These are phyloP conservation scores for Fusarium sp. DNA, from an alignment of 2,329 filamentous ascomycete genomes.

Conservation along the genomic window DNA sequence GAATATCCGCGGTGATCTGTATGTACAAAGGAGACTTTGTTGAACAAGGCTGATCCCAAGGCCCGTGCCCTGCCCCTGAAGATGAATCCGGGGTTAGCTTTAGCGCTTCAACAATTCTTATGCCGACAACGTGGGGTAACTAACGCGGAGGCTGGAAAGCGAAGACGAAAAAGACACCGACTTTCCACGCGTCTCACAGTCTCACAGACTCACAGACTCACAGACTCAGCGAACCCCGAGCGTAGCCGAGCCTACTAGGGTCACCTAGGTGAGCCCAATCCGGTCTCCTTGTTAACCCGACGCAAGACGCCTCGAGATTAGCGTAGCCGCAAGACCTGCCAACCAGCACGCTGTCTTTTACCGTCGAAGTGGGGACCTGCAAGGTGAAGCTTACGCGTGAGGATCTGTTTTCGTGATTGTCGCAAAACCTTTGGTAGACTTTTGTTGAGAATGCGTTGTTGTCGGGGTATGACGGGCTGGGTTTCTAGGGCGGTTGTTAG, in stretches of 20 bases:
- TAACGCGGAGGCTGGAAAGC: constrained; percentile 10
- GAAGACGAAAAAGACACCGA: background rate
- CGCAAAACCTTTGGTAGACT: constrained; percentile 3
- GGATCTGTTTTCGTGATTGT: constrained; percentile 32
- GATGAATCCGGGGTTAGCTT: constrained; percentile 40
- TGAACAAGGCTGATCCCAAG: constrained; percentile 14
- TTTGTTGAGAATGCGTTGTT: constrained; percentile 35
- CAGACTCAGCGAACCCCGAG: constrained; percentile 34
- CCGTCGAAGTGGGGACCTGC: constrained; percentile 13
- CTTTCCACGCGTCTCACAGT: background rate
- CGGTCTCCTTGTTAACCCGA: constrained; percentile 33
- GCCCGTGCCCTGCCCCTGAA: constrained; percentile 32
- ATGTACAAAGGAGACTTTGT: background rate
- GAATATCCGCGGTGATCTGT: background rate
- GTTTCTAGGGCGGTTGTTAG: background rate
- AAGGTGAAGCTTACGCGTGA: constrained; percentile 19
- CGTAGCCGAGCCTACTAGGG: constrained; percentile 35
- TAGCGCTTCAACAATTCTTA: constrained; percentile 33
- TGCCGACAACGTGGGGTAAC: constrained; percentile 23
- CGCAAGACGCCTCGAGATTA: constrained; percentile 32
- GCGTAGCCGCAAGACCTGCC: constrained; percentile 26
- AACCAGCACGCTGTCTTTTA: constrained; percentile 2
- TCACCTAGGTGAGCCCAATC: constrained; percentile 42
- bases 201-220: constrained; percentile 3
- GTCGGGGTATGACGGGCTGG: constrained; percentile 21